phyloP scores from a whole-genome alignment of 371 early-diverging fungal species.

The Apophysomyces trapeziformis region DNA sequence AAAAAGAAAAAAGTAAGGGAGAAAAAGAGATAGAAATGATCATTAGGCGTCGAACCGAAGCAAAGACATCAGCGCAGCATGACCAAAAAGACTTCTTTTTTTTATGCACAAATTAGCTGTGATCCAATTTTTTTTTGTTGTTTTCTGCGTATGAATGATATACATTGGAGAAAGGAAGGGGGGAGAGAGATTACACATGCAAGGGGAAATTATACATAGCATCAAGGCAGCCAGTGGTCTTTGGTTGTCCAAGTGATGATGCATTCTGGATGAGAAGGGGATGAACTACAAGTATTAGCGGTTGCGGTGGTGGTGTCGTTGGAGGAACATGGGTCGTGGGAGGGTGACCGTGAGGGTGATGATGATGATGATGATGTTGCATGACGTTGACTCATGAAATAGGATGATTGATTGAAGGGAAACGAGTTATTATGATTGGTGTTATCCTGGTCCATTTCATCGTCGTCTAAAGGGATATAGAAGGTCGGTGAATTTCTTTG shows the following conservation, averaged over 20 bases:
- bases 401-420: neutral
- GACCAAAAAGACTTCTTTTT: neutral
- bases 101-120: neutral
- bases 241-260: neutral
- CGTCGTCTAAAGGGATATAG: conserved; percentile 12
- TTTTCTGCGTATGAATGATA: conserved; percentile 10
- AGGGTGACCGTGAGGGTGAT: neutral
- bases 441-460: conserved; percentile 14
- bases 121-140: neutral
- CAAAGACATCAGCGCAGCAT: neutral
- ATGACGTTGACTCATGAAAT: neutral
- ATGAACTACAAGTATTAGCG: neutral
- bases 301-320: neutral
- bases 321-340: neutral
- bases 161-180: neutral
- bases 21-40: too few relatives aligned
- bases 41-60: neutral
- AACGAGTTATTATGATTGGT: neutral
- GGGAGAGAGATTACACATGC: conserved; percentile 1
- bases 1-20: neutral
- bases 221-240: conserved; percentile 1
- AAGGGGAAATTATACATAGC: conserved; percentile 10
- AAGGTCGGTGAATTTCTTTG: conserved; percentile 9
- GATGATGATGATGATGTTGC: conserved; percentile 9
- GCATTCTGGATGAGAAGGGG: neutral